A percentile compares a stretch with the other conserved stretches of the same genome.
Evolutionary conservation across 768 basidiomycete genomes (phyloP).

Genomic region (Mycena galericulata): DNA sequence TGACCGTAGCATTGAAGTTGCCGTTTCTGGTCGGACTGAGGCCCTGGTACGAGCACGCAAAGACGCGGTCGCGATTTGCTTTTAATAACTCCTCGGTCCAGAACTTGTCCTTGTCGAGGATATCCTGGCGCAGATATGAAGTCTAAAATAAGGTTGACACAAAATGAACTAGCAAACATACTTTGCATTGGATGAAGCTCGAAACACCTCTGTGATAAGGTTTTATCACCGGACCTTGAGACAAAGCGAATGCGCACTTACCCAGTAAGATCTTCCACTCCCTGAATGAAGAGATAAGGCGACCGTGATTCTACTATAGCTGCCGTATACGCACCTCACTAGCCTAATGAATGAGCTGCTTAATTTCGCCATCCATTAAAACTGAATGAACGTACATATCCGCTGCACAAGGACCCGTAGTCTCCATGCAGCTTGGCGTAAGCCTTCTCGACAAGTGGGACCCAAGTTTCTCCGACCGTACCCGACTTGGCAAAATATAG

Average conservation of each 20-base stretch:
- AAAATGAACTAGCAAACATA: too few species aligned
- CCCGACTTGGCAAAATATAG: constrained; percentile 48
- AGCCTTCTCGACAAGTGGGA: constrained; percentile 48
- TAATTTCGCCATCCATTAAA: background rate
- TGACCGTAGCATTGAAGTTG: constrained; percentile 27
- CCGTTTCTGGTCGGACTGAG: constrained; percentile 30
- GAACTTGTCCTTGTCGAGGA: constrained; percentile 45
- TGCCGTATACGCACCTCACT: constrained; percentile 46
- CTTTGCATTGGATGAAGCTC: constrained; percentile 33
- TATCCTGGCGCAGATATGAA: constrained; percentile 38
- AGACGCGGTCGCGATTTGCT: constrained; percentile 45
- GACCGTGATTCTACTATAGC: background rate
- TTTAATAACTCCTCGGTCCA: constrained; percentile 45
- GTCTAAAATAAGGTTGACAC: background rate
- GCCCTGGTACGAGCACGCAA: constrained; percentile 41
- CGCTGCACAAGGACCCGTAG: constrained; percentile 44
- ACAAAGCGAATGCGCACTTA: background rate
- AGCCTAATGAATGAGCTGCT: constrained; percentile 37
- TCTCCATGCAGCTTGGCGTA: constrained; percentile 51
- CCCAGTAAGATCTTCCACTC: constrained; percentile 32
- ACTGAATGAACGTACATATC: constrained; percentile 29
- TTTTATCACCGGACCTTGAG: background rate
- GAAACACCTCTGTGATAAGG: constrained; percentile 27
- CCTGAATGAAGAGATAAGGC: background rate
- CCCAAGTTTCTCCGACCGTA: constrained; percentile 43